phyloP scores from a whole-genome alignment of 177 flowering plant species.

The Vitis hybrid region DNA sequence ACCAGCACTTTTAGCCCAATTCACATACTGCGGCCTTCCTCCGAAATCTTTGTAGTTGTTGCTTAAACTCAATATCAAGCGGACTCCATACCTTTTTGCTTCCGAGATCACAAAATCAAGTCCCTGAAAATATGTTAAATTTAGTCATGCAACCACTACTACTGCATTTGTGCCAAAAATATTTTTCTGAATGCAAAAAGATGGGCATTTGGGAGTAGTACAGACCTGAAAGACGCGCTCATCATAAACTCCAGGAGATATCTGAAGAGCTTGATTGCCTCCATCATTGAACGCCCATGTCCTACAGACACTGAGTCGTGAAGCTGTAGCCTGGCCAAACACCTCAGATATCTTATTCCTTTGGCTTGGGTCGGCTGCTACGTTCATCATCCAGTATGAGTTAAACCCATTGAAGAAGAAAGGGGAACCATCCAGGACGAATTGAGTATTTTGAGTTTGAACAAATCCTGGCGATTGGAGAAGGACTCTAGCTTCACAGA shows the following conservation, averaged over 20 bases:
- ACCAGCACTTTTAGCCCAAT: no score
- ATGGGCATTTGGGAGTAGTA: no score
- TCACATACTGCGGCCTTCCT: no score
- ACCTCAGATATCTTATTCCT: slow-evolving; percentile 45
- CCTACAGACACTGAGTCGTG: slow-evolving; percentile 57
- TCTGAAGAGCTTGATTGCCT: slow-evolving; percentile 42
- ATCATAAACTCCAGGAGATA: slow-evolving; percentile 50
- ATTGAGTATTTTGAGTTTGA: slow-evolving; percentile 28
- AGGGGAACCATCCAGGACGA: slow-evolving; percentile 36
- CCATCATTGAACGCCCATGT: slow-evolving; percentile 81
- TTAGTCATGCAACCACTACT: neutral
- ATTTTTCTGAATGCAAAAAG: no score
- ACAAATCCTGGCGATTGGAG: slow-evolving; percentile 27
- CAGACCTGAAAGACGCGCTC: slow-evolving; percentile 53
- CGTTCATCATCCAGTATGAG: slow-evolving; percentile 76
- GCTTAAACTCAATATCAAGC: slow-evolving; percentile 34
- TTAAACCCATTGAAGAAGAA: slow-evolving; percentile 71
- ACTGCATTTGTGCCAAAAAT: no score
- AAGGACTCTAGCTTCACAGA: slow-evolving; percentile 18
- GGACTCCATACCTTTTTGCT: slow-evolving; percentile 44
- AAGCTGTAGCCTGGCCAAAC: slow-evolving; percentile 42
- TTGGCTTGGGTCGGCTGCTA: slow-evolving; percentile 45
- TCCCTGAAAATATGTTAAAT: slow-evolving; percentile 26
- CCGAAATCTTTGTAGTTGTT: no score
- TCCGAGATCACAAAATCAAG: slow-evolving; percentile 68